Conservation (phyloP, 352 stramenopile genomes). For the Phytophthora sojae region DNA sequence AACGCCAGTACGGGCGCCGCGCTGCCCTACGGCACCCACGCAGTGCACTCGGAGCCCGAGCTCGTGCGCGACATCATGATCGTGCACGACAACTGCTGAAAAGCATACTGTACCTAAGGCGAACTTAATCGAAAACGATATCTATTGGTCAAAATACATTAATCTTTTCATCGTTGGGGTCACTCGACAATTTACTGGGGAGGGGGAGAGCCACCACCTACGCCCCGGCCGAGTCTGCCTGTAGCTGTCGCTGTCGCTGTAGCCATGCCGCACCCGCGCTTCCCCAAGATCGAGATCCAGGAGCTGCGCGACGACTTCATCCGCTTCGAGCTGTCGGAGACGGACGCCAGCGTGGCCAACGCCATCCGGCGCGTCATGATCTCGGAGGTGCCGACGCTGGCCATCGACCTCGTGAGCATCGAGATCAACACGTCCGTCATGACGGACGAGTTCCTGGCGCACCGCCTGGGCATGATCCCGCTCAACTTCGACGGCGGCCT, state of each 20-base stretch:
- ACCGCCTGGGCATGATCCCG: conserved; percentile 98
- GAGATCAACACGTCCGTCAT: conserved; percentile 97
- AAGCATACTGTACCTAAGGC: conserved; percentile 1
- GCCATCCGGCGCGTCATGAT: conserved; percentile 98
- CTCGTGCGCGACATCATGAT: conserved; percentile 60
- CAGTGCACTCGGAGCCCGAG: conserved; percentile 53
- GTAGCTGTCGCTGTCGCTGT: neutral
- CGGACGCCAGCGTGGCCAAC: conserved; percentile 97
- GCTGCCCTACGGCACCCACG: conserved; percentile 21
- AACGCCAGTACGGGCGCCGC: conserved; percentile 23
- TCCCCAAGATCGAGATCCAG: conserved; percentile 95
- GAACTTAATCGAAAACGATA: neutral
- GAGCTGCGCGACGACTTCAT: conserved; percentile 96
- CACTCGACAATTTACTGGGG: conserved; percentile 22
- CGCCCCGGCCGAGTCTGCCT: conserved; percentile 3
- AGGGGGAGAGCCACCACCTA: conserved; percentile 12
- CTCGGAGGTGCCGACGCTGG: conserved; percentile 97
- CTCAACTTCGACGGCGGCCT: conserved; percentile 89
- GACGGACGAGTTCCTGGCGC: conserved; percentile 99
- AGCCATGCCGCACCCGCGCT: conserved; percentile 86
- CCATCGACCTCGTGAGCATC: conserved; percentile 99
- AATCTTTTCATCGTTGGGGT: conserved; percentile 14
- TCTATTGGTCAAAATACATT: conserved; percentile 17
- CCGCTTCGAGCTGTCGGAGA: conserved; percentile 98
- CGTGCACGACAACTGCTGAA: conserved; percentile 58